Evolutionary conservation across 495 filamentous ascomycete genomes (phyloP).

Genomic region (Aspergillus hancockii): DNA sequence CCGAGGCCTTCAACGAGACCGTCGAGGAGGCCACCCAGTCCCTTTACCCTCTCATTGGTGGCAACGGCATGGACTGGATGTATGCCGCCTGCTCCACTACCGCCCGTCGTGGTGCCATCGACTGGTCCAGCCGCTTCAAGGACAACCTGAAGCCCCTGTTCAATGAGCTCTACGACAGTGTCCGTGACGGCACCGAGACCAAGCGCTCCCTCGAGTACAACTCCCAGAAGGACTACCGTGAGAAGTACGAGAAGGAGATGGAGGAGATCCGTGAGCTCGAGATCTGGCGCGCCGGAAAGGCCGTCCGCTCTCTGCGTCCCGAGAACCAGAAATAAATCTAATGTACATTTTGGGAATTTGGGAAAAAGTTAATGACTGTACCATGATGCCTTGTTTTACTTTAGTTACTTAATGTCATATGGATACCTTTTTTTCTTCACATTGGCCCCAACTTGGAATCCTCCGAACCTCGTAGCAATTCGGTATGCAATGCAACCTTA

Average conservation of each 20-base stretch:
- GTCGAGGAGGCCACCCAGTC: slow-evolving; percentile 99
- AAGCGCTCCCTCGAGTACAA: slow-evolving; percentile 93
- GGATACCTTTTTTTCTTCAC: no score
- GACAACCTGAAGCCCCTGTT: slow-evolving; percentile 96
- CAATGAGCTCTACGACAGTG: slow-evolving; percentile 91
- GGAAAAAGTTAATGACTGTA: slow-evolving; percentile 49
- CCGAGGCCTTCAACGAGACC: slow-evolving; percentile 99
- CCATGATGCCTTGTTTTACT: slow-evolving; percentile 31
- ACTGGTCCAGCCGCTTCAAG: slow-evolving; percentile 96
- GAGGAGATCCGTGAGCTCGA: slow-evolving; percentile 93
- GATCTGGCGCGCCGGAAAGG: slow-evolving; percentile 99
- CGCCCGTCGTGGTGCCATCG: slow-evolving; percentile 95
- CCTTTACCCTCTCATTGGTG: slow-evolving; percentile 94
- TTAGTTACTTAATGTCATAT: slow-evolving; percentile 5
- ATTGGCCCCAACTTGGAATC: no score
- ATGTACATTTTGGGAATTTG: slow-evolving; percentile 30
- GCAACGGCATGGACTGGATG: slow-evolving; percentile 99
- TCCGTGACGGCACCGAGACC: slow-evolving; percentile 87
- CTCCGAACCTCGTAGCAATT: no score
- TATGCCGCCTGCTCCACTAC: slow-evolving; percentile 99
- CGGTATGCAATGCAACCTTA: no score
- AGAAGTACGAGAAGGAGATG: slow-evolving; percentile 96
- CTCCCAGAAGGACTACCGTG: slow-evolving; percentile 87
- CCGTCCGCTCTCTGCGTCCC: slow-evolving; percentile 80
- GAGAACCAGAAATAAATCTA: slow-evolving; percentile 83